Percentiles rank a stretch among this genome's conserved stretches.
Evolutionary conservation across 768 basidiomycete species (phyloP).

Genomic region (Mycena polygramma): DNA sequence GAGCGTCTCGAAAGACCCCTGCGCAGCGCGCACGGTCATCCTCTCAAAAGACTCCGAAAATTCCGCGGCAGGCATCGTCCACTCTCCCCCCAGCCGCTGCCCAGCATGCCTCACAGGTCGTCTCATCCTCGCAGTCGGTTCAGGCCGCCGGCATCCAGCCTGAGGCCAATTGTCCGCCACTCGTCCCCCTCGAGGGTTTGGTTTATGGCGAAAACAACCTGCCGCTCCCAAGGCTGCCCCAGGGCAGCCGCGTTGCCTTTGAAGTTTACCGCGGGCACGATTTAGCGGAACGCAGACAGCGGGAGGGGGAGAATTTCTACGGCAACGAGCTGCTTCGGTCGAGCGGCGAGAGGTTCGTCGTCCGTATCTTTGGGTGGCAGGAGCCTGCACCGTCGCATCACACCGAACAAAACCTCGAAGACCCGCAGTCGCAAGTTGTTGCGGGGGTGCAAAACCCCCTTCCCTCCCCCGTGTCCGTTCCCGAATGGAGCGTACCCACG

Average conservation of each 20-base stretch:
- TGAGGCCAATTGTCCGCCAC: not conserved
- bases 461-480: no score
- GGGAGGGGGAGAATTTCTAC: slow-evolving; percentile 1
- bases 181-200: not conserved
- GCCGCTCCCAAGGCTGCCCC: not conserved
- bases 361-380: not conserved
- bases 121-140: no score
- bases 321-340: slow-evolving; percentile 6
- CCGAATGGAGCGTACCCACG: no score
- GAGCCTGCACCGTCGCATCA: not conserved
- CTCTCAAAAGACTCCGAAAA: no score
- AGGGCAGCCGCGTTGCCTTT: not conserved
- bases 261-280: not conserved
- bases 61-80: no score
- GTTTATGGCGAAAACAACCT: not conserved
- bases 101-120: no score
- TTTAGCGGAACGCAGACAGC: not conserved
- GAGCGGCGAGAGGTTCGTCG: not conserved
- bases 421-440: not conserved
- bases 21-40: no score
- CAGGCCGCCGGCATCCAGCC: no score
- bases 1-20: no score
- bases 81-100: no score
- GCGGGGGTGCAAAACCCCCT: not conserved
- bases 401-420: not conserved